Evolutionary conservation across 169 alveolate genomes (phyloP).

Genomic region (Eimeria tenella): DNA sequence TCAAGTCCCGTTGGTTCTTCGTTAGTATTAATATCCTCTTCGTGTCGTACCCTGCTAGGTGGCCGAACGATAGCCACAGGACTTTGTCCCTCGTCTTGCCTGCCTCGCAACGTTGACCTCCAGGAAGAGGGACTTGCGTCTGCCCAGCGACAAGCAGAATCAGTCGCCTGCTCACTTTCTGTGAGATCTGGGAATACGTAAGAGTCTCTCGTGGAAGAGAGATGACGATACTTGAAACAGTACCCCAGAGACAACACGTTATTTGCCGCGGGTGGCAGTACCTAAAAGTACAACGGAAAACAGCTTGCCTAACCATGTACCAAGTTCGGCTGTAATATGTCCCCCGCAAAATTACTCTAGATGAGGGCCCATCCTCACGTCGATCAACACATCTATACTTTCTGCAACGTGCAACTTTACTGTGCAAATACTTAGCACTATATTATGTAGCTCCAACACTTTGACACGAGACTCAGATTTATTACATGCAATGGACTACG

Average conservation of each 20-base stretch:
- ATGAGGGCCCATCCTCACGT: too few relatives aligned
- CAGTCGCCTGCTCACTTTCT: background rate
- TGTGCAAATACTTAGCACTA: too few relatives aligned
- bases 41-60: constrained; percentile 16
- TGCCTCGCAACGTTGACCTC: background rate
- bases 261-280: constrained; percentile 28
- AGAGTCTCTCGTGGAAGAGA: background rate
- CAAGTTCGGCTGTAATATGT: too few relatives aligned
- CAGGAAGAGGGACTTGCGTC: background rate
- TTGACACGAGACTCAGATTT: too few relatives aligned
- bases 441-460: too few relatives aligned
- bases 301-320: background rate
- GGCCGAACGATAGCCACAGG: constrained; percentile 9
- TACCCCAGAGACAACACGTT: constrained; percentile 44
- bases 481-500: too few relatives aligned
- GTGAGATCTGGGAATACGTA: background rate
- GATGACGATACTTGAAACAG: background rate
- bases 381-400: too few relatives aligned
- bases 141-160: background rate
- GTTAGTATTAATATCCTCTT: too few relatives aligned
- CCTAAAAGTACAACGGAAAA: background rate
- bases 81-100: background rate
- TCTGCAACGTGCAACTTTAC: too few relatives aligned
- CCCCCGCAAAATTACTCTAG: too few relatives aligned
- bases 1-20: too few relatives aligned